These are phyloP conservation scores for Aspergillus thermomutatus DNA, from an alignment of 2,329 filamentous ascomycete species.

Conservation along the genomic window DNA sequence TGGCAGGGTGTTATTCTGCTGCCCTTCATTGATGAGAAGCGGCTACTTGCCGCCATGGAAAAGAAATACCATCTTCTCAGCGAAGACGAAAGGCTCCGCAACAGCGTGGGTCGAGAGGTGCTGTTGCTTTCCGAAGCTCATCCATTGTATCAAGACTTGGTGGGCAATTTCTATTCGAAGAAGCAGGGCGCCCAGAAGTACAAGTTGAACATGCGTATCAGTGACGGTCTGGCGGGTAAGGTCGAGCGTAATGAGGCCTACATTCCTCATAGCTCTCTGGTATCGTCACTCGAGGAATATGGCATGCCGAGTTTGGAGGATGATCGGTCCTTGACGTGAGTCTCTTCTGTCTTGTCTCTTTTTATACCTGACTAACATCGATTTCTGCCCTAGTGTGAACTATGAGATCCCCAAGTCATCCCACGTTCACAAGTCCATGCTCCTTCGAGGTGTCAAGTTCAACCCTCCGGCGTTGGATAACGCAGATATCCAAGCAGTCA, in stretches of 20 bases:
- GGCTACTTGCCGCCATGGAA: slow-evolving; percentile 76
- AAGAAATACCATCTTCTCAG: slow-evolving; percentile 77
- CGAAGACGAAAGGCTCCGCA: slow-evolving; percentile 72
- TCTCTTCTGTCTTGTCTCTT: slow-evolving; percentile 18
- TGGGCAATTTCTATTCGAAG: slow-evolving; percentile 86
- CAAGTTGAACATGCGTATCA: slow-evolving; percentile 70
- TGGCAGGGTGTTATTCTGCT: slow-evolving; percentile 95
- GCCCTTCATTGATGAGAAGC: slow-evolving; percentile 92
- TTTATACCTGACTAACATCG: slow-evolving; percentile 14
- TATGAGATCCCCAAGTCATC: slow-evolving; percentile 75
- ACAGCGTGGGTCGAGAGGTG: slow-evolving; percentile 74
- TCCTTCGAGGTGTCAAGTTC: slow-evolving; percentile 77
- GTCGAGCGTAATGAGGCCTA: slow-evolving; percentile 81
- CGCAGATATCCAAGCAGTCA: slow-evolving; percentile 71
- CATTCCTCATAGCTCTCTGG: slow-evolving; percentile 76
- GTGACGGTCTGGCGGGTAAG: slow-evolving; percentile 73
- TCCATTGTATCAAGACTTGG: slow-evolving; percentile 80
- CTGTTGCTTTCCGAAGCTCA: slow-evolving; percentile 82
- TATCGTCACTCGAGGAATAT: slow-evolving; percentile 70
- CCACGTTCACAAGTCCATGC: slow-evolving; percentile 86
- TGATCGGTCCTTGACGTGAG: slow-evolving; percentile 80
- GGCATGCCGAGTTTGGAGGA: slow-evolving; percentile 75
- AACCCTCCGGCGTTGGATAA: slow-evolving; percentile 69
- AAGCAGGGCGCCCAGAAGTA: slow-evolving; percentile 66
- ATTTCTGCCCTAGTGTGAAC: slow-evolving; percentile 61